Evolutionary conservation across 495 filamentous ascomycete species (phyloP), one percentile per base, ranked within the genome.

Genomic region (Aspergillus heteromorphus): DNA sequence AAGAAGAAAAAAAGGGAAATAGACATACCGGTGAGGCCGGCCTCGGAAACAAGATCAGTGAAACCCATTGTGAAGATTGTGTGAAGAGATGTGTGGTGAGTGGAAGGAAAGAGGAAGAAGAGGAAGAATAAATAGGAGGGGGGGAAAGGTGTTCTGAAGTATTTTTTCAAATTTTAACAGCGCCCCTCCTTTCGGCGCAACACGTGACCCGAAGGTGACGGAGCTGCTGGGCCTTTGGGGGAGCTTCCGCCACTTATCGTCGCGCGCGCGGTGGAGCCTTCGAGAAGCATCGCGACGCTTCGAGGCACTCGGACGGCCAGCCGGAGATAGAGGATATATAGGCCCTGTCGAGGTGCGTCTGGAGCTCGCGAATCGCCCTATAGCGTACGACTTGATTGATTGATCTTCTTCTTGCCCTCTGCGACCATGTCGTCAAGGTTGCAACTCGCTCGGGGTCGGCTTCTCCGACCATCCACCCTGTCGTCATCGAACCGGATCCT

Each of bases 1-100:
- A 11, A 21, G 41, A 62, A 56, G 59, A 58, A 56, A 54, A 62
- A 53, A 54, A 43, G 55, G 59, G 57, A 61, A 54, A 64, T 40
- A 54, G 51, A 74, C 89, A 67, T 85, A 96, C 91, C 70, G 69
- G 88, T 81, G 54, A 93, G 80, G 69, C 93, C 92, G 78, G 88
- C 81, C 64, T 93, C 92, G 68, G 87, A 83, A 71, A 87, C 73
- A 61, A 98, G 83, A 78, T 98, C 92, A 61, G 87, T 85, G 84
- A 97, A 97, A 76, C 93, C 93, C 93, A 98, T 98, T 65, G 69
- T 85, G 70, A 72, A 68, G 45, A 55, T 27, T 57, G 61, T 56
- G 57, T 59, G 55, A 45, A 50, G 54, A 50, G 45, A 51, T 57
- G 61, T 56, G 55, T 58, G 54, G 50, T 55, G 56, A 49, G 60